These are phyloP conservation scores for Linum tenue DNA, from an alignment of 345 rosid species.

Conservation along the genomic window DNA sequence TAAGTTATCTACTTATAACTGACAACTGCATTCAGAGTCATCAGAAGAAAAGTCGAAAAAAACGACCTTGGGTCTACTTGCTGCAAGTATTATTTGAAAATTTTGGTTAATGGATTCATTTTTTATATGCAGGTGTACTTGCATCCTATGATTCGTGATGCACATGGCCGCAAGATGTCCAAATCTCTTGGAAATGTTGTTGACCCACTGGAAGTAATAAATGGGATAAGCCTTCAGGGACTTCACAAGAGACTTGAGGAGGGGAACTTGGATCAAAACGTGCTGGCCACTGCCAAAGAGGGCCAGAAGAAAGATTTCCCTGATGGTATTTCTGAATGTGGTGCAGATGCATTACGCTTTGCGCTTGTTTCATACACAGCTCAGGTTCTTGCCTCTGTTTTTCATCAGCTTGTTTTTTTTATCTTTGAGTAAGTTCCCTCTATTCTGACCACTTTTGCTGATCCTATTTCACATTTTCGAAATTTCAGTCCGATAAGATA, in stretches of 20 bases:
- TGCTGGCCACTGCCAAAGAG: constrained; percentile 58
- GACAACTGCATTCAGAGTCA: background rate
- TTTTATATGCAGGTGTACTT: constrained; percentile 56
- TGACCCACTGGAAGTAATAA: constrained; percentile 89
- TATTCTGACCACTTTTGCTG: background rate
- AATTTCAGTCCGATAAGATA: constrained; percentile 80
- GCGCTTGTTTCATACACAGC: constrained; percentile 91
- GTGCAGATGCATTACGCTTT: constrained; percentile 96
- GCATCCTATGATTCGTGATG: constrained; percentile 97
- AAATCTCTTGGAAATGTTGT: constrained; percentile 89
- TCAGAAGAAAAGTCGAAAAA: background rate
- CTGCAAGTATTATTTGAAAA: background rate
- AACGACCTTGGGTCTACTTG: background rate
- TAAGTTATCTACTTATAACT: constrained; percentile 14
- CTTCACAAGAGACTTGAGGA: constrained; percentile 74
- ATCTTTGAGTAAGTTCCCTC: background rate
- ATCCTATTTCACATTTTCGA: constrained; percentile 1
- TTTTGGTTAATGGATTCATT: background rate
- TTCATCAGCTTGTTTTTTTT: constrained; percentile 3
- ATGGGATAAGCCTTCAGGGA: constrained; percentile 72
- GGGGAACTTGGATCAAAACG: constrained; percentile 75
- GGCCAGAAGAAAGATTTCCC: constrained; percentile 82
- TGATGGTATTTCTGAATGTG: constrained; percentile 90
- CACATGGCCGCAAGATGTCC: constrained; percentile 95
- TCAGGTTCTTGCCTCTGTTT: constrained; percentile 46